Base-by-base conservation (phyloP, 441 rosid genomes). In the Populus trichocarpa region DNA sequence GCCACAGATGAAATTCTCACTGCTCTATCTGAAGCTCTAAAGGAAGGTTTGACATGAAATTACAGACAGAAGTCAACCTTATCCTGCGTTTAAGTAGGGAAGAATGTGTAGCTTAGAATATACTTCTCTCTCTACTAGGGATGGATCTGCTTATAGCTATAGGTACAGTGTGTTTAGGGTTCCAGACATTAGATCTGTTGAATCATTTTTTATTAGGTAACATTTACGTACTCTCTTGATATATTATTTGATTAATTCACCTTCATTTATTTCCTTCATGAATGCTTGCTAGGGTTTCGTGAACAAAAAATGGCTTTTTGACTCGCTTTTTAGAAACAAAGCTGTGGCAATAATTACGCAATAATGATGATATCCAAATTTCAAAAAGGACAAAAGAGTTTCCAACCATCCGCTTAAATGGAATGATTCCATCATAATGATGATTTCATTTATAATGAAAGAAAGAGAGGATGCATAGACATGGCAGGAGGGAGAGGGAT, bases 311-410 rank as follows among this genome's bases (percentile, higher is more conserved):
- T 16, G 57, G 57, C 57, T 50, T 50, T 38, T 50, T 50, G 57
- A 50, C 20, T 42, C 9, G 16, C 30, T 67, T 28, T 4, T 6
- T 61, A 8, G 50, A 11, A 3, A 30, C 33, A 6, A 8, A 57
- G 32, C 1, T 18, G 75, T 9, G 64, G 50, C 28, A 75, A 75
- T 80, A 80, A 84, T 84, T 25, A 82, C 82, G 78, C 75, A 86
- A 86, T 84, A 75, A 85, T 79, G 71, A 77, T 40, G 20, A 5
- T 20, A 61, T 70, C 74, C 83, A 69, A 20, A 73, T 28, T 61
- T 63, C 73, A 61, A 65, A 46, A 32, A 6, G 36, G 26, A 38
- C 53, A 67, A 6, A 68, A 50, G 80, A 81, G 72, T 32, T 30
- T 71, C 67, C 8, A 35, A n/a, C 50, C 42, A 50, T 50, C 57